Base-by-base conservation (phyloP, 1,284 basidiomycete species). In the Ustilago hordei region DNA sequence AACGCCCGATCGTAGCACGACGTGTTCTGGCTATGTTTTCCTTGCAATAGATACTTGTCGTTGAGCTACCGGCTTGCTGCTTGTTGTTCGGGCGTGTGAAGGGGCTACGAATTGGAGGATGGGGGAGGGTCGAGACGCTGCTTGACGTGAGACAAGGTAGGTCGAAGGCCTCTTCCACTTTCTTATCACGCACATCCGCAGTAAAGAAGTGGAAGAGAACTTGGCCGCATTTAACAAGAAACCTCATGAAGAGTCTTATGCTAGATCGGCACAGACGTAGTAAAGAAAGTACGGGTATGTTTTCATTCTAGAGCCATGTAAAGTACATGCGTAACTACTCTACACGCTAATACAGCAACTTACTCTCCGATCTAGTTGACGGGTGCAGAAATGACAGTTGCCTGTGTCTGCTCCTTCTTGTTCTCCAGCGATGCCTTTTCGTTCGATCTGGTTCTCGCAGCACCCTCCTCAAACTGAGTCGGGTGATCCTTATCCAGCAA, bases 401-500 rank as follows among this genome's bases (percentile, higher is more conserved):
- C 4, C 13, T 64, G 45, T 41, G 41, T 50, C 17, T 13, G 47
- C 45, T 63, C 59, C 15, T 65, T 61, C 34, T 64, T 62, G 39
- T 69, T 63, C 28, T 64, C 67, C n/a, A 64, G 11, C 35, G 72
- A 69, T 8, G 54, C 60, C 38, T 54, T 31, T 17, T 65, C 63
- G 19, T 28, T 32, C 6, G 71, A 74, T 7, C 41, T 34, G 2
- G 55, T 70, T 35, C 67, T 69, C 3, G 45, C 63, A 4, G 64
- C 62, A n/a, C 73, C 73, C 47, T 75, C 64, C 60, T 75, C 73
- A 9, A 53, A 70, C 7, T 28, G 38, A 8, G 58, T 52, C 13
- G 68, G 64, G 17, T 64, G 41, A 34, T 75, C 57, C 7, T 47
- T 39, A 34, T 75, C 68, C n/a, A 64, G 3, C 36, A 75, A 45